phyloP scores from a whole-genome alignment of 352 stramenopile species.

The Globisporangium paddicum region DNA sequence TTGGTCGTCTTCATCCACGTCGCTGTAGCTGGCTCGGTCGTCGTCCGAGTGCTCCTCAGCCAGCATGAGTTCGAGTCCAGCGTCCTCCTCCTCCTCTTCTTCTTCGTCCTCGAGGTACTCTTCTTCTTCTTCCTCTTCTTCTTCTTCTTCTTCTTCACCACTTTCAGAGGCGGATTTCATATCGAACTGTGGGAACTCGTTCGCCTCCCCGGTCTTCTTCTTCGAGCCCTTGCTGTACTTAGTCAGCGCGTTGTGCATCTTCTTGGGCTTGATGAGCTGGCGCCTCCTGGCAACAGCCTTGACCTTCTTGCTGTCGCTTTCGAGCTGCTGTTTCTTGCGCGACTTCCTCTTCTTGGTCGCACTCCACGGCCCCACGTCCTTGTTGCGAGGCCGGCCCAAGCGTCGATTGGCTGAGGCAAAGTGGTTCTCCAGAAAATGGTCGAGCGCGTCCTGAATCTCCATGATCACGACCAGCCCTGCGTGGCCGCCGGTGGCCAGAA shows the following conservation, averaged over 20 bases:
- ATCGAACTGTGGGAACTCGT: constrained; percentile 6
- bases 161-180: constrained; percentile 9
- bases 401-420: constrained; percentile 50
- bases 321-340: neutral
- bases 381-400: constrained; percentile 31
- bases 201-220: neutral
- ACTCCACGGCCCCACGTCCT: constrained; percentile 1
- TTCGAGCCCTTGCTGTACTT: constrained; percentile 30
- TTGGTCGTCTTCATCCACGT: constrained; percentile 27
- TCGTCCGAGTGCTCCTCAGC: constrained; percentile 60
- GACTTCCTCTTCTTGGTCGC: constrained; percentile 32
- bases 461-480: constrained; percentile 71
- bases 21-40: constrained; percentile 34
- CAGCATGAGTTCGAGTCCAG: constrained; percentile 36
- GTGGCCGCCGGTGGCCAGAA: constrained; percentile 59
- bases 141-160: constrained; percentile 31
- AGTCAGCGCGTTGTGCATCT: constrained; percentile 25
- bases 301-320: constrained; percentile 13
- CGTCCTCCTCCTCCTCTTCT: constrained; percentile 15
- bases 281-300: constrained; percentile 22
- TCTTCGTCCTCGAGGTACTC: constrained; percentile 21
- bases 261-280: constrained; percentile 31
- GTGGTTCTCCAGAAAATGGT: constrained; percentile 46
- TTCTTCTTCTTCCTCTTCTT: constrained; percentile 23
- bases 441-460: constrained; percentile 56